Evolutionary conservation across 2,329 filamentous ascomycete species (phyloP).

Genomic region (Ophiocordyceps camponoti-floridani): DNA sequence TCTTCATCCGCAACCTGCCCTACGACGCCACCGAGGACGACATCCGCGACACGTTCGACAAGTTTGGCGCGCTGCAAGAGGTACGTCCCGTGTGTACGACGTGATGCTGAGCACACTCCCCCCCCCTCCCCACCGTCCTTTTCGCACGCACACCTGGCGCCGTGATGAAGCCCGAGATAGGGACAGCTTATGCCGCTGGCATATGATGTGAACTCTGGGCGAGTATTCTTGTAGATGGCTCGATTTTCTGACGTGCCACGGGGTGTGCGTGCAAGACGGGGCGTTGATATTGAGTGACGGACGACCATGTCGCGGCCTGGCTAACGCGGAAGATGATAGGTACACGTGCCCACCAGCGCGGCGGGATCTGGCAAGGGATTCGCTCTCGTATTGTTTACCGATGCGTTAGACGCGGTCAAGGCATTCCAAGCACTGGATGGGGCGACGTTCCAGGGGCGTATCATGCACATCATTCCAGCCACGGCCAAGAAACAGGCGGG

Average conservation of each 20-base stretch:
- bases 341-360: slow-evolving; percentile 66
- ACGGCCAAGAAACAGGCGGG: slow-evolving; percentile 64
- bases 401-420: slow-evolving; percentile 53
- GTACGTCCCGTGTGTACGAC: slow-evolving; percentile 37
- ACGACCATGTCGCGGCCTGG: slow-evolving; percentile 1
- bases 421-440: slow-evolving; percentile 71
- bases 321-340: slow-evolving; percentile 32
- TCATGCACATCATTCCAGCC: slow-evolving; percentile 78
- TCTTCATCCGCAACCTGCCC: slow-evolving; percentile 80
- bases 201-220: slow-evolving; percentile 80
- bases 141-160: slow-evolving; percentile 13
- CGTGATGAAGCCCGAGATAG: slow-evolving; percentile 98
- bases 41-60: slow-evolving; percentile 50
- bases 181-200: slow-evolving; percentile 92
- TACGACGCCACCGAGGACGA: slow-evolving; percentile 67
- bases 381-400: slow-evolving; percentile 64
- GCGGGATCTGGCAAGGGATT: slow-evolving; percentile 72
- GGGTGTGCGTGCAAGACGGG: not conserved
- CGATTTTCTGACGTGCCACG: slow-evolving; percentile 50
- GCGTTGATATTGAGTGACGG: slow-evolving; percentile 1
- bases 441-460: slow-evolving; percentile 76
- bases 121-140: slow-evolving; percentile 1
- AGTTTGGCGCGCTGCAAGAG: slow-evolving; percentile 68
- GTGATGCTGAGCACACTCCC: not conserved
- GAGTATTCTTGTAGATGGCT: slow-evolving; percentile 99